Conservation (phyloP, 345 rosid species). For the Atalantia buxifolia region DNA sequence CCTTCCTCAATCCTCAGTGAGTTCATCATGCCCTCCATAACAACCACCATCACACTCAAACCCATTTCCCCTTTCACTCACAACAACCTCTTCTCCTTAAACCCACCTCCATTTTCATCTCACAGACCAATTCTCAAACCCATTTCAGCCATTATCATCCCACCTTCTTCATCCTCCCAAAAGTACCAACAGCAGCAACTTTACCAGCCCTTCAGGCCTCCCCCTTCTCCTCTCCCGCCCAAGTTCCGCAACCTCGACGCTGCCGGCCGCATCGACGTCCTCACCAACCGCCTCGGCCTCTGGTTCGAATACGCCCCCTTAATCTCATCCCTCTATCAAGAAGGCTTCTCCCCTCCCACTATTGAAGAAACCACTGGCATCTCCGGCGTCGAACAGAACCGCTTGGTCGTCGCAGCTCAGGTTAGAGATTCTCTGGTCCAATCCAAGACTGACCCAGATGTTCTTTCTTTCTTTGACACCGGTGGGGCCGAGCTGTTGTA, state of each 20-base stretch:
- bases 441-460: conserved; percentile 50
- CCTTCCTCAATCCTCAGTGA: neutral
- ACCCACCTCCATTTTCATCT: neutral
- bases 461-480: conserved; percentile 54
- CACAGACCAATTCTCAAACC: conserved; percentile 28
- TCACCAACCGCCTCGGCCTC: conserved; percentile 67
- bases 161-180: conserved; percentile 22
- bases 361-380: conserved; percentile 78
- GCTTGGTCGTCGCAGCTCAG: conserved; percentile 70
- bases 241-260: conserved; percentile 64
- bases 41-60: neutral
- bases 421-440: conserved; percentile 68
- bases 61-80: conserved; percentile 6
- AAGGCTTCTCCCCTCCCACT: conserved; percentile 70
- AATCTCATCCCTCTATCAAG: conserved; percentile 65
- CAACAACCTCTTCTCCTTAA: neutral
- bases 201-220: conserved; percentile 92
- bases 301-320: conserved; percentile 92
- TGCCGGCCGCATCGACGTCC: conserved; percentile 61
- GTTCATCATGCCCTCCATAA: neutral
- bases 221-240: conserved; percentile 75
- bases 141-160: conserved; percentile 42
- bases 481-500: conserved; percentile 78
- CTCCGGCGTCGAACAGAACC: conserved; percentile 80
- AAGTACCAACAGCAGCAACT: conserved; percentile 35